A percentile compares a stretch with the other conserved stretches of the same genome.
Evolutionary conservation across 2,329 filamentous ascomycete genomes (phyloP).

Genomic region (Colletotrichum graminicola): DNA sequence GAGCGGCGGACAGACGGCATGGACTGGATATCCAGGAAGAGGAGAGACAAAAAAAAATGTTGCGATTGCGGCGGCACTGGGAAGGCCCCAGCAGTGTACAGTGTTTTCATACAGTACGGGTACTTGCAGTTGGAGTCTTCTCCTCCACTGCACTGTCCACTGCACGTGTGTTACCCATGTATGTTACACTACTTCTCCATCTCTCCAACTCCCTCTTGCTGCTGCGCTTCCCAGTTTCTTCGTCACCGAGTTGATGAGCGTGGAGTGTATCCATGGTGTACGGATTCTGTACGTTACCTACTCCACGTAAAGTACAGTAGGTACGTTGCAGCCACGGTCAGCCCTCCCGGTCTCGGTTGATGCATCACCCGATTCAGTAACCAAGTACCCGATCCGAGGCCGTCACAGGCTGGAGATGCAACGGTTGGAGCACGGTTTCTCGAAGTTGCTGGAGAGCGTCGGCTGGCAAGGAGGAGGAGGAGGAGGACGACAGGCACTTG

Average conservation of each 20-base stretch:
- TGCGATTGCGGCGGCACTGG: constrained; percentile 13
- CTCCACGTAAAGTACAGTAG: too few species aligned
- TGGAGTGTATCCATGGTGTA: not conserved
- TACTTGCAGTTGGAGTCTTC: not conserved
- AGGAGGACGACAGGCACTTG: not conserved
- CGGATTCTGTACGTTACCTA: too few species aligned
- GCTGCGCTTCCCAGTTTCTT: constrained; percentile 14
- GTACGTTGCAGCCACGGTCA: not conserved
- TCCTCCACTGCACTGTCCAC: not conserved
- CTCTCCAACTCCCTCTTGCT: not conserved
- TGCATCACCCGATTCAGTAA: constrained; percentile 33
- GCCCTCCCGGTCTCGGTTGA: constrained; percentile 17
- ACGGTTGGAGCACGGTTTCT: constrained; percentile 6
- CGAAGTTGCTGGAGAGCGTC: constrained; percentile 1
- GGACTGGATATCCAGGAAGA: not conserved
- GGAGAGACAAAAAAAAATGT: not conserved
- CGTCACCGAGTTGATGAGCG: not conserved
- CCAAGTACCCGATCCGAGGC: constrained; percentile 28
- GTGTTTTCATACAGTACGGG: not conserved
- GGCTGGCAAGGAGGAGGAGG: not conserved
- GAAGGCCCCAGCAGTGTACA: constrained; percentile 15
- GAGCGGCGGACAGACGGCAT: not conserved
- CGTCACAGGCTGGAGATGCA: constrained; percentile 6
- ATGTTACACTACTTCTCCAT: too few species aligned
- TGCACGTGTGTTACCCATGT: too few species aligned